Base-by-base conservation (phyloP, 108 stramenopile species). In the Skeletonema tropicum region DNA sequence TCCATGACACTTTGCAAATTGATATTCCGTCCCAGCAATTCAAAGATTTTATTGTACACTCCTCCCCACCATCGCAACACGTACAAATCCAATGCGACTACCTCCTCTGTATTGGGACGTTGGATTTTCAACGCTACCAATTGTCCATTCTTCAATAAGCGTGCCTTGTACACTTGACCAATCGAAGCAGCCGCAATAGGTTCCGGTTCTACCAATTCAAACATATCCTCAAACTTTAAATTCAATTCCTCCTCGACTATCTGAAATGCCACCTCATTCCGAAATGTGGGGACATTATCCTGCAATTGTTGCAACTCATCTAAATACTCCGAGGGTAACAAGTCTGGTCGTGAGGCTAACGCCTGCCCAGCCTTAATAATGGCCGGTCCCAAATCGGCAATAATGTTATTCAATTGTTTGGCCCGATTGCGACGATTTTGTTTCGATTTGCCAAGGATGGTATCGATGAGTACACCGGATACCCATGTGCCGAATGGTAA, bases 291-390 rank as follows among this genome's bases (percentile, higher is more conserved):
- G 0, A 97, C 94, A 63, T 96, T 92, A 73, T 98, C 98, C 73
- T 98, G 98, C 41, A 98, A 74, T 62, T 97, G 95, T 83, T 98
- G 98, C 64, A 98, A 83, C 68, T 97, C 95, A 46, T 96, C 92
- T 74, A 98, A 70, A 74, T 98, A 98, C 76, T 97, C 97, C 13
- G 77, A 77, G 15, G 98, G 98, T 21, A 98, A 73, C 61, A 98
- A 86, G 77, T 98, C 98, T 0, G 98, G 92, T 66, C 98, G 83
- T 38, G 86, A 88, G 42, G 96, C 82, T 29, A 98, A 71, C 6
- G 98, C 98, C 82, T 98, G 96, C 14, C 97, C 97, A 3, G 87
- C 93, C 78, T 97, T 98, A 74, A 98, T 97, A 49, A 98, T 93
- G 49, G 97, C 98, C 4, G 98, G 98, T 26, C 97, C 97, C 33